These are phyloP conservation scores for Geranomyces variabilis DNA, from an alignment of 192 early-diverging fungal species.

Conservation along the genomic window DNA sequence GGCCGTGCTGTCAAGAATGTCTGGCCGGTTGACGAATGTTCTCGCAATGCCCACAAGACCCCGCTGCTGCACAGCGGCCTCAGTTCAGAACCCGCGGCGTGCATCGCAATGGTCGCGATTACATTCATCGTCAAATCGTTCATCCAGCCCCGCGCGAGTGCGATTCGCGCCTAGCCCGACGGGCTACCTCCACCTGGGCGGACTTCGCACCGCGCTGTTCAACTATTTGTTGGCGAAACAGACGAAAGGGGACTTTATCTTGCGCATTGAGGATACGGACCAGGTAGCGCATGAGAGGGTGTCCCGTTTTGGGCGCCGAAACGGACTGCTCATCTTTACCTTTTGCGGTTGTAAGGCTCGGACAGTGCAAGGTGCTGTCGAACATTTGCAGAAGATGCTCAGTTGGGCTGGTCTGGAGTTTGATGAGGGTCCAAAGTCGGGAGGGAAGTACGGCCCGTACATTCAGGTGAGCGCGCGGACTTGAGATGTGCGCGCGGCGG, in stretches of 20 bases:
- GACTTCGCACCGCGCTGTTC: constrained; percentile 89
- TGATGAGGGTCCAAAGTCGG: constrained; percentile 72
- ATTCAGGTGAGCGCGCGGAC: too few species aligned
- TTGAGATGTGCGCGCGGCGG: too few species aligned
- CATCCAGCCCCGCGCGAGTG: constrained; percentile 53
- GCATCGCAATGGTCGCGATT: too few species aligned
- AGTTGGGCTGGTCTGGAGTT: constrained; percentile 75
- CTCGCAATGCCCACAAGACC: too few species aligned
- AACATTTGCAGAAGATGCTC: constrained; percentile 53
- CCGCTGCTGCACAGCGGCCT: too few species aligned
- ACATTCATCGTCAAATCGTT: too few species aligned
- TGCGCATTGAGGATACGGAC: constrained; percentile 96
- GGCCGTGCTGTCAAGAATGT: too few species aligned
- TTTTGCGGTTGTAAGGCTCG: too few species aligned
- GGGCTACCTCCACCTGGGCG: constrained; percentile 89
- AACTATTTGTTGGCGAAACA: constrained; percentile 84
- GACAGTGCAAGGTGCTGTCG: constrained; percentile 72
- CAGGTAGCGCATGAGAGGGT: too few species aligned
- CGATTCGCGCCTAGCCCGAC: constrained; percentile 95
- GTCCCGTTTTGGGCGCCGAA: not conserved
- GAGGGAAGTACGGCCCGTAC: constrained; percentile 63
- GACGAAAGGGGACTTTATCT: constrained; percentile 72
- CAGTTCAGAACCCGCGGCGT: too few species aligned
- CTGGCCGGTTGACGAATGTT: too few species aligned
- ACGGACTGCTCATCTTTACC: constrained; percentile 39